Evolutionary conservation across 352 stramenopile species (phyloP).

Genomic region (Phytophthora quininea): DNA sequence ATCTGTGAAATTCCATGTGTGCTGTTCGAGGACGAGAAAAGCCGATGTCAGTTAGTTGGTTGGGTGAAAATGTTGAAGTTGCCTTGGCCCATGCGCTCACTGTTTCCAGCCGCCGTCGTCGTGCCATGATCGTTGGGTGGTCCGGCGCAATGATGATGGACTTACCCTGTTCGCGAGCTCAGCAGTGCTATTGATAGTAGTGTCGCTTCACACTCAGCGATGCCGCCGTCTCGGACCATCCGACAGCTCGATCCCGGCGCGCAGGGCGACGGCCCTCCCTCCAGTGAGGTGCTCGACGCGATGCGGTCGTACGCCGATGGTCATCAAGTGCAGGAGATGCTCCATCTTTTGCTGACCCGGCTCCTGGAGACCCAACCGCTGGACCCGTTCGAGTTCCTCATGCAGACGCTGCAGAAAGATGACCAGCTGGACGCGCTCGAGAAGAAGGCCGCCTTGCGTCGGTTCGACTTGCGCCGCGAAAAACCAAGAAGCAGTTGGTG

Average conservation of each 20-base stretch:
- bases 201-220: conserved; percentile 16
- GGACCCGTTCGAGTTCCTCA: conserved; percentile 73
- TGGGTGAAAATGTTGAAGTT: background rate
- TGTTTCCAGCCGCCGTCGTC: background rate
- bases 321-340: conserved; percentile 67
- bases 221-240: conserved; percentile 43
- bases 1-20: background rate
- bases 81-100: background rate
- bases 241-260: conserved; percentile 32
- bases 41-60: too few species aligned
- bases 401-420: conserved; percentile 58
- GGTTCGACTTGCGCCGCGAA: conserved; percentile 69
- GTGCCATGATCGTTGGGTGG: background rate
- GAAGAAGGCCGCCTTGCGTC: conserved; percentile 38
- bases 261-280: conserved; percentile 15
- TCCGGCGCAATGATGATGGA: too few species aligned
- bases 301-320: conserved; percentile 68
- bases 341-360: conserved; percentile 63
- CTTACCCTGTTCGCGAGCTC: background rate
- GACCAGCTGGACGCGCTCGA: conserved; percentile 60
- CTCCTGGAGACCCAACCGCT: conserved; percentile 71
- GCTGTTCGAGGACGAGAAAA: background rate
- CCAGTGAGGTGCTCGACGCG: conserved; percentile 49
- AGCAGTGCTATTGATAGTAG: background rate
- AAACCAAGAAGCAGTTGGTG: conserved; percentile 65